Evolutionary conservation across 129 eudicot genomes (phyloP).

Genomic region (Dittrichia graveolens): DNA sequence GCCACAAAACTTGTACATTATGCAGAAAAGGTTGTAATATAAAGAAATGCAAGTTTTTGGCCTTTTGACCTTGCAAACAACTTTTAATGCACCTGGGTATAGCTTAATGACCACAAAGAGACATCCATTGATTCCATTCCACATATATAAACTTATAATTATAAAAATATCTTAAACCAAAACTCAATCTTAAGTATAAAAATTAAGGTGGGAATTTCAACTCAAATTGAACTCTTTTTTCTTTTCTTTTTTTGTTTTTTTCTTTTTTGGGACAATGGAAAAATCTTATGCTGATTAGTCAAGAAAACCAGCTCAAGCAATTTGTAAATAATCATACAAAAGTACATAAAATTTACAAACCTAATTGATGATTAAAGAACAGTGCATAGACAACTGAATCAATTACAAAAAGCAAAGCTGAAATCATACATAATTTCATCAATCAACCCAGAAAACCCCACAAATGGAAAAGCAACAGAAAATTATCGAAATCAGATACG

Average conservation of each 20-base stretch:
- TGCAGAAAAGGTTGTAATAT: conserved; percentile 22
- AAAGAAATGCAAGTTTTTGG: background rate
- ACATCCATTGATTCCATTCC: background rate
- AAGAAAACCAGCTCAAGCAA: conserved; percentile 4
- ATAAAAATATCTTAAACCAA: conserved; percentile 6
- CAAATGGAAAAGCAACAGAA: too few relatives aligned
- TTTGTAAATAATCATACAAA: too few relatives aligned
- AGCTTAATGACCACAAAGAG: conserved; percentile 14
- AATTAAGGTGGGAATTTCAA: background rate
- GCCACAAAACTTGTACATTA: conserved; percentile 11
- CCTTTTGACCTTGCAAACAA: conserved; percentile 23
- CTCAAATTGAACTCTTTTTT: background rate
- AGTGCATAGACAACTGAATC: conserved; percentile 1
- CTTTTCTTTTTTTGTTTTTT: too few relatives aligned
- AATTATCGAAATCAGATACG: too few relatives aligned
- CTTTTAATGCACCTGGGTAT: conserved; percentile 2
- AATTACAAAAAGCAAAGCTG: background rate
- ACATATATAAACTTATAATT: background rate
- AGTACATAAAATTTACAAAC: too few relatives aligned
- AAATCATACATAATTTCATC: conserved; percentile 5
- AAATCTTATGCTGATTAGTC: background rate
- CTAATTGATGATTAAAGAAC: background rate
- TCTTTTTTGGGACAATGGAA: background rate
- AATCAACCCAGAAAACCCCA: background rate
- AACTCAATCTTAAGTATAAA: background rate